Conservation (phyloP, 306 rosid genomes). For the Glycyrrhiza uralensis region DNA sequence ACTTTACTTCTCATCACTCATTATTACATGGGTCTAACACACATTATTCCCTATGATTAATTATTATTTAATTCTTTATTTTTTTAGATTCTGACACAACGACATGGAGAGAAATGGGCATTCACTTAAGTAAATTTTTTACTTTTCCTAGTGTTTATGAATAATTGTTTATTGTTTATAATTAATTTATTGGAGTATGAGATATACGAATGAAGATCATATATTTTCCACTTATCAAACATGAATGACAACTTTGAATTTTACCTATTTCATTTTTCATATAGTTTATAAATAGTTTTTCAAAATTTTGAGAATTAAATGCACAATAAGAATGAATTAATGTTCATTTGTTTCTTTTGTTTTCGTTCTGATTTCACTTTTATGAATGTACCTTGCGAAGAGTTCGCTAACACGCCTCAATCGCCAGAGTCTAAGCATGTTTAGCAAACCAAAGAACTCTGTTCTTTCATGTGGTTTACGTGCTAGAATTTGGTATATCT, state of each 20-base stretch:
- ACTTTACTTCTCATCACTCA: too few relatives aligned
- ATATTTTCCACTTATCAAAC: not conserved
- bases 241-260: not conserved
- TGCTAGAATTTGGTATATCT: slow-evolving; percentile 44
- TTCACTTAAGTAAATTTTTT: not conserved
- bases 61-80: not conserved
- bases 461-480: slow-evolving; percentile 26
- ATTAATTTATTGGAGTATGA: not conserved
- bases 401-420: slow-evolving; percentile 70
- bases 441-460: slow-evolving; percentile 57
- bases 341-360: not conserved
- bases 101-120: not conserved
- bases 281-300: not conserved
- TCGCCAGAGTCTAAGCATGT: slow-evolving; percentile 86
- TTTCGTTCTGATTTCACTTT: not conserved
- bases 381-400: slow-evolving; percentile 55
- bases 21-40: too few relatives aligned
- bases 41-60: too few relatives aligned
- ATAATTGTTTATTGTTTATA: not conserved
- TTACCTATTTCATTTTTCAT: not conserved
- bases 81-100: not conserved
- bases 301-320: not conserved
- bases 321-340: not conserved
- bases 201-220: not conserved
- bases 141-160: not conserved